Conservation (phyloP, 495 filamentous ascomycete genomes). For the Glonium stellatum region DNA sequence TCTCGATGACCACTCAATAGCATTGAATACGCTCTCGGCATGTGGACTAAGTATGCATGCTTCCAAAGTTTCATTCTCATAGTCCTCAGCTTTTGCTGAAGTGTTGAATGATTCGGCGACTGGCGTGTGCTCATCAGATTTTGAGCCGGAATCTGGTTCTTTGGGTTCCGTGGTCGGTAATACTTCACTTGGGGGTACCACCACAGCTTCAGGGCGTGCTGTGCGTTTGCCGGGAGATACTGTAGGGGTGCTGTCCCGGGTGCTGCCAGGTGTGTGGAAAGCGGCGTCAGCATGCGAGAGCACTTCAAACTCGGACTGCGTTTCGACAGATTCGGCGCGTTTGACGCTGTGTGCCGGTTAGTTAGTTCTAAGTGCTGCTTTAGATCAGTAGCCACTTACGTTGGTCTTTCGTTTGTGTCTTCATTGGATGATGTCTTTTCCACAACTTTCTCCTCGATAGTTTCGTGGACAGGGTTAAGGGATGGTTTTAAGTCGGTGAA, state of each 20-base stretch:
- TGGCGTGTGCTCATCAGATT: not conserved
- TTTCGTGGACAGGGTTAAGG: no score
- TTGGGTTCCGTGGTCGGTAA: not conserved
- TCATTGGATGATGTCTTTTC: not conserved
- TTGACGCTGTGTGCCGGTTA: not conserved
- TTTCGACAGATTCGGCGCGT: not conserved
- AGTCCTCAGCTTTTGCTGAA: not conserved
- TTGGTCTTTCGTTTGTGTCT: not conserved
- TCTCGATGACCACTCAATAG: conserved; percentile 8
- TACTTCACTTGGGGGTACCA: not conserved
- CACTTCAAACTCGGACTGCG: not conserved
- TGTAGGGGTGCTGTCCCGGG: not conserved
- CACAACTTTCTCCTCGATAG: not conserved
- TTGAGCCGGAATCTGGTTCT: not conserved
- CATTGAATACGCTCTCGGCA: not conserved
- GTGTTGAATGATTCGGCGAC: not conserved
- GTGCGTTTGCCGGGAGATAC: not conserved
- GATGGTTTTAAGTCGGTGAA: not conserved
- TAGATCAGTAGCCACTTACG: not conserved
- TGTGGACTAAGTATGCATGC: conserved; percentile 13
- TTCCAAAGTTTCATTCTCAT: not conserved
- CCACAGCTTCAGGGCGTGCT: not conserved
- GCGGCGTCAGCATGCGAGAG: not conserved
- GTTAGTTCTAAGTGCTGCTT: not conserved
- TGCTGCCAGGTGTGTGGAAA: not conserved